Conservation (phyloP, 2,329 filamentous ascomycete species). For the Alternaria burnsii region DNA sequence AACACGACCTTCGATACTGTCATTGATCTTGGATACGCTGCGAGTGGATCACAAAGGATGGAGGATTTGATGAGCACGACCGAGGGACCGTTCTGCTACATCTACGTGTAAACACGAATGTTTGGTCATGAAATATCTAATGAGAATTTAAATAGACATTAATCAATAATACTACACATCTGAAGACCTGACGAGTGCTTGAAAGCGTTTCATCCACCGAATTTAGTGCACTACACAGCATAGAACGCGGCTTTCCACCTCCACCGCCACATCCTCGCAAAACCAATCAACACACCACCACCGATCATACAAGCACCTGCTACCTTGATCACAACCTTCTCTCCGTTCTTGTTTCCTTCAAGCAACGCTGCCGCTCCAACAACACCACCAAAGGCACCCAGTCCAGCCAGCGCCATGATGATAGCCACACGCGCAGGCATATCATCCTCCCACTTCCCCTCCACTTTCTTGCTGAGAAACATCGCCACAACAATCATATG, state of each 20-base stretch:
- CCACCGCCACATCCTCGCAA: background rate
- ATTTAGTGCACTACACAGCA: background rate
- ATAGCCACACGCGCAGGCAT: constrained; percentile 11
- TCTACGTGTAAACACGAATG: constrained; percentile 33
- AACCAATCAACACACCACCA: background rate
- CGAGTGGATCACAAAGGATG: constrained; percentile 17
- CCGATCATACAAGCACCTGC: constrained; percentile 8
- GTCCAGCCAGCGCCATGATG: constrained; percentile 8
- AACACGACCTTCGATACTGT: constrained; percentile 57
- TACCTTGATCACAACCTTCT: constrained; percentile 6
- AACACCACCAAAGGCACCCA: constrained; percentile 16
- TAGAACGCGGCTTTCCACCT: background rate
- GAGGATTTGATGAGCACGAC: constrained; percentile 43
- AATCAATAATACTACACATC: background rate
- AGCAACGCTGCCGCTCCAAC: constrained; percentile 16
- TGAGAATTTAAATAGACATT: too few species aligned
- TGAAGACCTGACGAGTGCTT: too few species aligned
- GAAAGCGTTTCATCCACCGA: too few species aligned
- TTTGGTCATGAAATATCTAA: too few species aligned
- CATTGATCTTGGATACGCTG: constrained; percentile 53
- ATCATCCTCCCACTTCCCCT: constrained; percentile 3
- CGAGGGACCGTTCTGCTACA: constrained; percentile 47
- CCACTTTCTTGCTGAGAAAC: constrained; percentile 1
- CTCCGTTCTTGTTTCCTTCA: constrained; percentile 10
- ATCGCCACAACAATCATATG: background rate